Evolutionary conservation across 495 filamentous ascomycete species (phyloP), one percentile per base, ranked within the genome.

Genomic region (Penicillium desertorum): DNA sequence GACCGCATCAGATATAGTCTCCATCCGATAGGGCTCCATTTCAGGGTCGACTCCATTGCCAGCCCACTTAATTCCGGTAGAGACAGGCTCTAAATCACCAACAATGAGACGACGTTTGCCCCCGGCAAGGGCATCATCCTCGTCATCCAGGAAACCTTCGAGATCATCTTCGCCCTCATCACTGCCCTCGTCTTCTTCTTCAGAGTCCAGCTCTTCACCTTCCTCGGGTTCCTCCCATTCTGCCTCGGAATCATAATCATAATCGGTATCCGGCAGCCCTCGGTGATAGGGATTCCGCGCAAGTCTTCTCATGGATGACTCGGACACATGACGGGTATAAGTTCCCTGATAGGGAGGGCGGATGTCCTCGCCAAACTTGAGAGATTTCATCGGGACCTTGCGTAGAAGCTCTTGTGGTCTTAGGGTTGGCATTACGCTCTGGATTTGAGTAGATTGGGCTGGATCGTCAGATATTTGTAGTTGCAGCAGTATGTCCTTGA

Each of bases 231-330:
- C 86, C 60, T 91, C 88, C 91, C 94, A 98, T 72, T 97, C 95
- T 0, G 88, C 92, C 68, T 99, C 94, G 0, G 92, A 97, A 65
- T 98, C 94, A 63, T 97, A 96, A 59, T 94, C 92, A 69, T 99
- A 98, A 64, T 95, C 79, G n/a, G 85, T 79, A 4, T 87, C 79
- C 4, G 88, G 85, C 7, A 94, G 61, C 9, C 66, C 72, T 42
- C 81, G 82, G 29, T 78, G 67, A 50, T 85, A 84, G 0, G 94
- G 92, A 36, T 87, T 89, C 4, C 88, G 80, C n/a, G 86, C 84
- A 4, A 95, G 65, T 56, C 76, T 85, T 10, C 66, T 62, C 5
- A 86, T 78, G 20, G 81, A 73, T 0, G 58, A 60, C n/a, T 66
- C 64, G 7, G 84, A 75, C 2, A 80, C 71, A 1, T 72, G 53